Conservation (phyloP, 2,329 filamentous ascomycete genomes). For the Eutypella sp. region DNA sequence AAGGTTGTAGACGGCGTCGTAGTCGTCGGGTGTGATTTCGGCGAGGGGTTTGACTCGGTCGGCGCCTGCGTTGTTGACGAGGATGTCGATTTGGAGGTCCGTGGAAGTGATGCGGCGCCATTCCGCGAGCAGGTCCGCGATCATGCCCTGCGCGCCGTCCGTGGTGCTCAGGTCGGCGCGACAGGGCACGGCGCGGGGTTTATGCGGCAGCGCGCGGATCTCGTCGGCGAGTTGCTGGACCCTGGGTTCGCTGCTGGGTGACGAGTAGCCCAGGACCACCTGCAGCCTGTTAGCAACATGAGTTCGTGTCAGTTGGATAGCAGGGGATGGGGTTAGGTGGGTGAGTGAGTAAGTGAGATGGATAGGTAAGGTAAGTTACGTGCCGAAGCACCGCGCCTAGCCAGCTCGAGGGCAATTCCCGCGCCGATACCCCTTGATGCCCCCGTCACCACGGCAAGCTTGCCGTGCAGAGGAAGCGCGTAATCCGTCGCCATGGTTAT, state of each 20-base stretch:
- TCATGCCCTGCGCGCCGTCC: conserved; percentile 14
- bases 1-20: conserved; percentile 48
- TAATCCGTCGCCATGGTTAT: conserved; percentile 9
- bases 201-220: conserved; percentile 45
- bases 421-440: conserved; percentile 31
- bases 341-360: background rate
- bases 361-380: background rate
- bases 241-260: conserved; percentile 56
- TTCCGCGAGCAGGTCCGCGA: conserved; percentile 14
- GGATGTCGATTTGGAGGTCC: conserved; percentile 23
- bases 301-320: background rate
- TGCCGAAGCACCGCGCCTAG: conserved; percentile 23
- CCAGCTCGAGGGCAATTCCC: conserved; percentile 30
- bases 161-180: conserved; percentile 19
- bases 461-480: conserved; percentile 24
- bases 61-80: conserved; percentile 36
- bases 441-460: conserved; percentile 38
- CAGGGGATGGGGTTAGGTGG: background rate
- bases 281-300: conserved; percentile 3
- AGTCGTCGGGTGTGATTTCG: conserved; percentile 44
- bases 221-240: conserved; percentile 54
- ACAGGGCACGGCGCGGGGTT: conserved; percentile 12
- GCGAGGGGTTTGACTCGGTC: conserved; percentile 30
- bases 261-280: conserved; percentile 56
- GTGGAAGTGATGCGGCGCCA: background rate